Base-by-base conservation (phyloP, 2,329 filamentous ascomycete species). In the Clonostachys solani region DNA sequence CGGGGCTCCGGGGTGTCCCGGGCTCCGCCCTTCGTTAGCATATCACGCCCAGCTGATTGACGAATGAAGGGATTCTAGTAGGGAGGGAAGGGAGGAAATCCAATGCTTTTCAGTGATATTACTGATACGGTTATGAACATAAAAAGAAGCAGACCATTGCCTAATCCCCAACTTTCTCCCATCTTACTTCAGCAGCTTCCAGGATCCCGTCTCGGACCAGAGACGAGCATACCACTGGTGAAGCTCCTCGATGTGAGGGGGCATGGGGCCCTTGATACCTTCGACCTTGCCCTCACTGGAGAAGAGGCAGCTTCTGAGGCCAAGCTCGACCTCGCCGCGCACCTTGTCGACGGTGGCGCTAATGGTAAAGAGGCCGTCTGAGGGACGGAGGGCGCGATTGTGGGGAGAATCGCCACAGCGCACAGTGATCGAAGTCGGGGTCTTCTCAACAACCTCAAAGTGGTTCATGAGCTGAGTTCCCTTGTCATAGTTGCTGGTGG, bases 371-470 rank as follows among this genome's bases (percentile, higher is more conserved):
- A 88, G 66, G 0, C 85, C 85, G 56, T 89, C 85, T 2, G 75
- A 78, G 9, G 73, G 69, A 8, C 85, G 73, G 3, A 78, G 73
- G 1, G 69, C 75, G 41, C 67, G 68, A 41, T 78, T 78, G 18
- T 80, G 70, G 1, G 85, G 85, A 3, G 79, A 80, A 51, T 84
- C 85, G 15, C 85, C 85, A 53, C 80, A 85, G 18, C 85, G 79
- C 18, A 88, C 73, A 1, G 81, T 73, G 49, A 88, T 83, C 12
- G 74, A 69, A 7, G 72, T 73, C 0, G 77, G 68, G 0, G 78
- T 83, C 65, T 84, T 84, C 46, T 83, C 78, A 1, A 89, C 68
- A 0, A 89, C 83, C 61, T 88, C 82, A 58, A 89, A 89, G 62
- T 89, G 85, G 59, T 89, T 83, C 4, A 81, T 86, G 48, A 89